Base-by-base conservation (phyloP, 2,329 filamentous ascomycete species). In the Cryoendolithus antarcticus region DNA sequence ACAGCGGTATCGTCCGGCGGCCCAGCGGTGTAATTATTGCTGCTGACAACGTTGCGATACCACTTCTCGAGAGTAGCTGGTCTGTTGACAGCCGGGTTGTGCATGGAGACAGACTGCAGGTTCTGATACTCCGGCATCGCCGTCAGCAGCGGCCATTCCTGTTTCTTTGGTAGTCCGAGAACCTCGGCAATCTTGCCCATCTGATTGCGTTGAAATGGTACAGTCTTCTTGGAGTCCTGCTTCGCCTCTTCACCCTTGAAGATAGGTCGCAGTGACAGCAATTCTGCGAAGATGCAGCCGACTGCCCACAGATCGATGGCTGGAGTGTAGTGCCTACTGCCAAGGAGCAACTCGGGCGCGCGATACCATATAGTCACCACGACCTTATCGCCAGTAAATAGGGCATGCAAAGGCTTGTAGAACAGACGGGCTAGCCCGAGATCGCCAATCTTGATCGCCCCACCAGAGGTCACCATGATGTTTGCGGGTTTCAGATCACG, bases 291-390 rank as follows among this genome's bases (percentile, higher is more conserved):
- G 54, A 98, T 98, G 60, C 91, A 98, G 1, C 91, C 91, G 1
- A 98, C 79, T 2, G 91, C 91, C 91, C 91, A 98, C 61, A 96
- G 78, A 60, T 98, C 91, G 48, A 98, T 86, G 13, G 91, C 89
- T 0, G 91, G 88, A 0, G 91, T 96, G 64, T 98, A 98, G 61
- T 98, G 91, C n/a, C 84, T 75, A 36, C 81, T 86, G 2, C 91
- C 91, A 3, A 98, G 75, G 1, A 98, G 75, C 3, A 98, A 71
- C 61, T 98, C 91, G 0, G 91, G 91, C 0, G 91, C 91, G 13
- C 91, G 84, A 55, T 98, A 98, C 91, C 91, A 98, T 46, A 98
- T 98, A 0, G 91, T 98, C 9, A 98, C 91, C 38, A 98, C 91
- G 2, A 98, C 91, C 59, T 98, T 98, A 52, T 98, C 91, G 38